These are phyloP conservation scores for Suillus hirtellus DNA, from an alignment of 768 basidiomycete species.

Conservation along the genomic window DNA sequence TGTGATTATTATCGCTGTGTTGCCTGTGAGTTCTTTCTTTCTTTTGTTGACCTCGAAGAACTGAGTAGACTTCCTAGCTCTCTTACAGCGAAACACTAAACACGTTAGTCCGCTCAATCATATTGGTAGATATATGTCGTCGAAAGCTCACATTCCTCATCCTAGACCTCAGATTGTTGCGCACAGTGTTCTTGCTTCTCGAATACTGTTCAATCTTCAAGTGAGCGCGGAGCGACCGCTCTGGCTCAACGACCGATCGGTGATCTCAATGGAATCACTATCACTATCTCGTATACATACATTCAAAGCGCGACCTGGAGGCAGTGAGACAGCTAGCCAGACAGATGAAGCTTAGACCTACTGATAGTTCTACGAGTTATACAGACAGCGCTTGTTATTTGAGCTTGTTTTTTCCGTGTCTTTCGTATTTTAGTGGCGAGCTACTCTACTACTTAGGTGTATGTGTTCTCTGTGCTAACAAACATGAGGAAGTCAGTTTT, in stretches of 20 bases:
- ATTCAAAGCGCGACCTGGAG: neutral
- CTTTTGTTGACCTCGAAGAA: neutral
- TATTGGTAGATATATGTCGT: neutral
- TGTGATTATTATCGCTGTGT: neutral
- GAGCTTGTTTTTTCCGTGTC: neutral
- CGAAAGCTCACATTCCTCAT: neutral
- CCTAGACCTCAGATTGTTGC: conserved; percentile 6
- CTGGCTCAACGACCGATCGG: neutral
- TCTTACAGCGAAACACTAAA: neutral
- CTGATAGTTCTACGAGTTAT: neutral
- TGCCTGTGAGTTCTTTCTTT: neutral
- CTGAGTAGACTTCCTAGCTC: neutral
- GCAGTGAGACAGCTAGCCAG: neutral
- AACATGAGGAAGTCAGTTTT: too few relatives aligned
- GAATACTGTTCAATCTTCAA: conserved; percentile 10
- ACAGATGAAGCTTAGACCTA: neutral
- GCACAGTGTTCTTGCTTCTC: conserved; percentile 10
- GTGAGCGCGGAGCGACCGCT: neutral
- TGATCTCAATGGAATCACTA: neutral
- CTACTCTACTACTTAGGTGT: neutral
- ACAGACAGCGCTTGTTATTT: neutral
- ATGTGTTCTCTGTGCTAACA: neutral
- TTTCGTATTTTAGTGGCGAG: neutral
- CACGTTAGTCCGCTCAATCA: neutral
- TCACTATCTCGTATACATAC: neutral